These are phyloP conservation scores for Cubamyces lactineus DNA, from an alignment of 768 basidiomycete genomes.

Conservation along the genomic window DNA sequence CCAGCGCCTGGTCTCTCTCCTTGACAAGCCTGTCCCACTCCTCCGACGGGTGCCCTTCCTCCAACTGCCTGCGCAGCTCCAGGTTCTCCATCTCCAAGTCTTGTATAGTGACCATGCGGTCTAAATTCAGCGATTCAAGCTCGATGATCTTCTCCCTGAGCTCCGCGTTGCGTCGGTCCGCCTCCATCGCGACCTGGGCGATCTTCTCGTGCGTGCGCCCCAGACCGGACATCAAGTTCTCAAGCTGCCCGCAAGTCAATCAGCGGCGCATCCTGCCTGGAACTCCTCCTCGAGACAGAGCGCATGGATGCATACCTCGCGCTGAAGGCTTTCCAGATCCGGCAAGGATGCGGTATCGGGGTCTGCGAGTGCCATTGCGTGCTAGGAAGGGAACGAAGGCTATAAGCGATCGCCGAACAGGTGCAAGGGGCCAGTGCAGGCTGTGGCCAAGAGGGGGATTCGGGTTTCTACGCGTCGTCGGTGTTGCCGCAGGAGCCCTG, in stretches of 20 bases:
- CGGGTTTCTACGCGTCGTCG: neutral
- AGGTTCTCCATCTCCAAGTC: constrained; percentile 38
- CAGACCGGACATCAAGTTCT: neutral
- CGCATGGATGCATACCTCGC: neutral
- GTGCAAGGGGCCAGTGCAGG: too few species aligned
- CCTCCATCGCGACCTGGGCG: constrained; percentile 24
- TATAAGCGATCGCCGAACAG: neutral
- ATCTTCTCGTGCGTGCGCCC: constrained; percentile 36
- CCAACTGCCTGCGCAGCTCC: constrained; percentile 38
- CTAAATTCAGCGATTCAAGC: constrained; percentile 39
- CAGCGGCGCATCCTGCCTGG: neutral
- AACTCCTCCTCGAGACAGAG: neutral
- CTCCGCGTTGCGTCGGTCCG: constrained; percentile 31
- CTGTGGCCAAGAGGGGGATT: too few species aligned
- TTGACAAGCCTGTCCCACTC: constrained; percentile 35
- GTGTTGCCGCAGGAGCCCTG: neutral
- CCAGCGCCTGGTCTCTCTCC: constrained; percentile 37
- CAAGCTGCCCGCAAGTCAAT: constrained; percentile 6
- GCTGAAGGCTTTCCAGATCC: neutral
- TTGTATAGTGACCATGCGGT: constrained; percentile 34
- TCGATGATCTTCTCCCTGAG: constrained; percentile 39
- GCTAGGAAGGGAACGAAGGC: neutral
- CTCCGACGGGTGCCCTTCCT: constrained; percentile 27
- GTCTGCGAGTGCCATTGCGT: constrained; percentile 4
- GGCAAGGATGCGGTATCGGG: neutral